Percentiles rank a stretch among this genome's conserved stretches.
phyloP scores from a whole-genome alignment of 2,329 filamentous ascomycete species.

The Xenosphaeropsis pyriputrescens region DNA sequence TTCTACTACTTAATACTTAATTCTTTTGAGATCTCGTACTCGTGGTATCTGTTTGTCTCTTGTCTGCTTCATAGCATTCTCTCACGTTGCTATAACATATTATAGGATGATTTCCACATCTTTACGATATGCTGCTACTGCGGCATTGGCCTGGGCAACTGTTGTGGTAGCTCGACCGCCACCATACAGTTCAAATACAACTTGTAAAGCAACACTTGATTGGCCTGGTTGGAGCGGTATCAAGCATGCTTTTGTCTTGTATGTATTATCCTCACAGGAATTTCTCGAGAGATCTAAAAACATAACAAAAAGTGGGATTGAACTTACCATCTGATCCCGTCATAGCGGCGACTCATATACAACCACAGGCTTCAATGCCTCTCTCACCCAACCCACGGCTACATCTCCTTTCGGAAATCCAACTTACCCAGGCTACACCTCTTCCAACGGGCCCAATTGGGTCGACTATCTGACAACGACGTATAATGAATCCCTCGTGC shows the following conservation, averaged over 20 bases:
- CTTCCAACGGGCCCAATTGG: conserved; percentile 36
- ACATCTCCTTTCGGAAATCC: conserved; percentile 25
- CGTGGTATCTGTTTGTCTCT: too few species aligned
- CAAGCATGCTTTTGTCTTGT: conserved; percentile 28
- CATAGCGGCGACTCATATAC: conserved; percentile 25
- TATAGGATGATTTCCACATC: too few species aligned
- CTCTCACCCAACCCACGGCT: conserved; percentile 17
- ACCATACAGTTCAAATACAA: background rate
- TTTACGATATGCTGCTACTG: too few species aligned
- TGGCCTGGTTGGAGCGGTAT: conserved; percentile 23
- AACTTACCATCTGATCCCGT: background rate
- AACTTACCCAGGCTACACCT: conserved; percentile 22
- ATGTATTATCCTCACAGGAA: conserved; percentile 6
- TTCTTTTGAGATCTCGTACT: too few species aligned
- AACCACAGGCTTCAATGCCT: conserved; percentile 21
- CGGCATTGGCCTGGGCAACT: too few species aligned
- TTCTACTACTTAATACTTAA: too few species aligned
- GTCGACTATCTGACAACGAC: conserved; percentile 30
- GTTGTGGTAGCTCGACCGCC: too few species aligned
- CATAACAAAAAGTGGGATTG: background rate
- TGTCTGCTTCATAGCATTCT: too few species aligned
- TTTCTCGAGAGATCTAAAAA: background rate
- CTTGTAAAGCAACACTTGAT: conserved; percentile 12
- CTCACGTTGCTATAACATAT: too few species aligned
- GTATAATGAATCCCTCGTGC: conserved; percentile 27